Evolutionary conservation across 2,329 filamentous ascomycete genomes (phyloP).

Genomic region (Sarocladium brachiariae): DNA sequence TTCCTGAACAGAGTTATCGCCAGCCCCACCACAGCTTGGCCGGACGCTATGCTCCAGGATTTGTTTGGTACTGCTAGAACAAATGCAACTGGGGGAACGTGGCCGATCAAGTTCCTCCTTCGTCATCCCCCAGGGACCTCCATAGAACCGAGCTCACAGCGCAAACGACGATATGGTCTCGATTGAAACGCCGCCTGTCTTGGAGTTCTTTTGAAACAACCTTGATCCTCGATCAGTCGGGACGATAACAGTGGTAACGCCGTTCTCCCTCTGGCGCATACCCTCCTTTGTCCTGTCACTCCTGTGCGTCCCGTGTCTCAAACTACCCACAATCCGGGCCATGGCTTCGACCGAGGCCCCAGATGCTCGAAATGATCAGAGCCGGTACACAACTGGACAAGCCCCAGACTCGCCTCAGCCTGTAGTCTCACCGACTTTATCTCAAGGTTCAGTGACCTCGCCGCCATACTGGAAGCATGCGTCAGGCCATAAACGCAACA

Average conservation of each 20-base stretch:
- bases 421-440: slow-evolving; percentile 18
- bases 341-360: neutral
- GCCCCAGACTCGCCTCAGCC: slow-evolving; percentile 11
- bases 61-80: neutral
- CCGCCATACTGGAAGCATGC: slow-evolving; percentile 39
- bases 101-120: neutral
- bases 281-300: neutral
- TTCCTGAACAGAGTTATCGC: neutral
- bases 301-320: slow-evolving; percentile 1
- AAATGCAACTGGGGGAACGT: neutral
- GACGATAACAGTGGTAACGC: neutral
- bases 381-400: neutral
- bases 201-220: too few species aligned
- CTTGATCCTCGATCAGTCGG: neutral
- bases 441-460: slow-evolving; percentile 25
- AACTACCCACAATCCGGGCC: neutral
- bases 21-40: neutral
- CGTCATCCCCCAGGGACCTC: neutral
- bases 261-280: neutral
- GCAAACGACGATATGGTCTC: neutral
- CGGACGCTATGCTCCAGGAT: slow-evolving; percentile 2
- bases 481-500: slow-evolving; percentile 27
- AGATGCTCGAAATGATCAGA: neutral
- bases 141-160: neutral
- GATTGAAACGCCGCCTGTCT: too few species aligned